Percentiles rank a stretch among this genome's conserved stretches.
Evolutionary conservation across 257 asterid species (phyloP).

Genomic region (Hygrophila difformis): DNA sequence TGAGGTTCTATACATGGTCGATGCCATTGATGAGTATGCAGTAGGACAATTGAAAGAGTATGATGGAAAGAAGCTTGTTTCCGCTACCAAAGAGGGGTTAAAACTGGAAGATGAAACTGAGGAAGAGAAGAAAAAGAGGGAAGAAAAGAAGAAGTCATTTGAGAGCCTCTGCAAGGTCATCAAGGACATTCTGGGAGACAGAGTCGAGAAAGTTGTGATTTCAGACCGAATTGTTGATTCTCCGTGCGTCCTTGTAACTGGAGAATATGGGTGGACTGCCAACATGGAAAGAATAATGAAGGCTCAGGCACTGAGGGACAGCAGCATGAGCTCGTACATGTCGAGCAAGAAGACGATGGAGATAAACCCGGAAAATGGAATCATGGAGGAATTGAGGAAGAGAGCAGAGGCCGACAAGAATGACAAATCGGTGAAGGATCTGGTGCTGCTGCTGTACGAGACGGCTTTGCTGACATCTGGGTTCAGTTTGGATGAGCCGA

Average conservation of each 20-base stretch:
- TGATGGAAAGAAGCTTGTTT: constrained; percentile 76
- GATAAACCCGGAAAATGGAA: constrained; percentile 74
- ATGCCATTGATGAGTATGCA: constrained; percentile 76
- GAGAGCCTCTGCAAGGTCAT: constrained; percentile 64
- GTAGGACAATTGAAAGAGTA: constrained; percentile 70
- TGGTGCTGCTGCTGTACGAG: constrained; percentile 56
- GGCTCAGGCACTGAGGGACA: constrained; percentile 74
- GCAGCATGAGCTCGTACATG: constrained; percentile 73
- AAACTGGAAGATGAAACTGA: constrained; percentile 62
- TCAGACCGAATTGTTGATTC: constrained; percentile 78
- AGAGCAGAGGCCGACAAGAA: constrained; percentile 79
- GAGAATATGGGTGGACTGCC: constrained; percentile 74
- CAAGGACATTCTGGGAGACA: constrained; percentile 69
- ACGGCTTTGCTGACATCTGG: constrained; percentile 76
- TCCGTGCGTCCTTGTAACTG: constrained; percentile 74
- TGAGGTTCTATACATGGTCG: constrained; percentile 74
- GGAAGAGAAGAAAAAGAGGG: constrained; percentile 60
- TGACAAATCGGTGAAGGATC: constrained; percentile 80
- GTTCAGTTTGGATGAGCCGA: constrained; percentile 75
- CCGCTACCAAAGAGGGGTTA: no score
- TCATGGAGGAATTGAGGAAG: constrained; percentile 77
- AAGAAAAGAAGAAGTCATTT: constrained; percentile 61
- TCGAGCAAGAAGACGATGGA: constrained; percentile 90
- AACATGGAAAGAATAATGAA: constrained; percentile 82
- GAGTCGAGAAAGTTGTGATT: constrained; percentile 61